These are phyloP conservation scores for Hymenochaete sp. DNA, from an alignment of 1,284 basidiomycete genomes.

Conservation along the genomic window DNA sequence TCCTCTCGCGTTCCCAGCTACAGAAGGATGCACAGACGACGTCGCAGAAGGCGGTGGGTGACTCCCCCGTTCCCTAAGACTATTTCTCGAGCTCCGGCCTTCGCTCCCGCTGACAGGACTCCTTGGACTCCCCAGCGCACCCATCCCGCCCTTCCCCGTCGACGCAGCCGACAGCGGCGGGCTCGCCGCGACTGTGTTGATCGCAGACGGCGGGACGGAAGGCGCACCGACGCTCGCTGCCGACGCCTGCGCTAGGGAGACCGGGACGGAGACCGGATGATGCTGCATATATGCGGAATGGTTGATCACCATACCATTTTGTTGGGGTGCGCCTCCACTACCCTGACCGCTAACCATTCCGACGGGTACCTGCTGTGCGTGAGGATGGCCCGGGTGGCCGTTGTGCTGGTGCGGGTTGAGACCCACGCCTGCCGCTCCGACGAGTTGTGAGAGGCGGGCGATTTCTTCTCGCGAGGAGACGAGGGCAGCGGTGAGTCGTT, in stretches of 20 bases:
- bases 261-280: conserved; percentile 12
- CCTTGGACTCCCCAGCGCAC: conserved; percentile 2
- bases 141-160: too few species aligned
- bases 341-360: conserved; percentile 2
- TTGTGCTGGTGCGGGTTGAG: too few species aligned
- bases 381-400: too few species aligned
- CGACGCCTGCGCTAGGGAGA: conserved; percentile 6
- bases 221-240: too few species aligned
- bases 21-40: background rate
- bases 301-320: conserved; percentile 1
- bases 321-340: conserved; percentile 12
- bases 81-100: conserved; percentile 15
- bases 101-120: conserved; percentile 15
- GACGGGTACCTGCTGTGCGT: conserved; percentile 3
- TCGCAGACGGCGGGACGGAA: too few species aligned
- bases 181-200: conserved; percentile 3
- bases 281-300: conserved; percentile 10
- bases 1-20: background rate
- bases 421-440: conserved; percentile 52
- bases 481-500: conserved; percentile 75
- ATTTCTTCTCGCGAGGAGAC: conserved; percentile 73
- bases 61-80: conserved; percentile 10
- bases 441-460: conserved; percentile 62
- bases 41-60: too few species aligned
- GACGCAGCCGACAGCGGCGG: conserved; percentile 3